Base-by-base conservation (phyloP, 2,329 filamentous ascomycete species). In the Waltergamsia citrina region DNA sequence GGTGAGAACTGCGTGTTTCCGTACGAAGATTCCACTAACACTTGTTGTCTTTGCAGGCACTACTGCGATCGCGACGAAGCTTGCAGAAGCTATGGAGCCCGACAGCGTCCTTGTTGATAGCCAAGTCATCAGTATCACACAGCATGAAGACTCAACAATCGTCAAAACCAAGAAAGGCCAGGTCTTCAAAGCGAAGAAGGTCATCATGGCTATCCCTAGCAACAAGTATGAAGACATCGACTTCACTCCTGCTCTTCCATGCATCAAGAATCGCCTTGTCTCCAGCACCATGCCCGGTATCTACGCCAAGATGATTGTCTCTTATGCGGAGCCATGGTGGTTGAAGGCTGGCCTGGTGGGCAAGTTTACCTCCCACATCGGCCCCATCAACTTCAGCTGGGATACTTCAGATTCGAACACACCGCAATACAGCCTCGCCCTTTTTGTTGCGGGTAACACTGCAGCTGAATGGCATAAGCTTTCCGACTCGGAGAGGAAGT, bases 321-420 rank as follows among this genome's bases (percentile, higher is more conserved):
- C 61, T 20, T 73, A 63, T 47, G 36, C 47, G 1, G 45, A 45
- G 5, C 61, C 67, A 0, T 72, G 62, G 46, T 74, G 70, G 71
- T 46, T 53, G 2, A 44, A 53, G 0, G 37, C 48, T 1, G 56
- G 58, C 0, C 50, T 63, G 12, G 61, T 56, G 27, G 68, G 65
- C 5, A 49, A 64, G 15, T 49, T 57, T 3, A 55, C 58, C 33
- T 62, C 58, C 0, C 56, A 31, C 11, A 35, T 39, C 3, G 50
- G 49, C 1, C 51, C 51, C 8, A 37, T 54, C 22, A 38, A 38
- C 39, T 51, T 54, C 29, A 46, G 43, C 7, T 46, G 49, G 37
- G 51, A 54, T 28, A 51, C 43, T 2, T 48, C 41, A 21, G 39
- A 38, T 16, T 30, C 32, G 12, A 36, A 43, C 3, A 35, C 56